These are phyloP conservation scores for Colletotrichum gloeosporioides DNA, from an alignment of 2,329 filamentous ascomycete species.

Conservation along the genomic window DNA sequence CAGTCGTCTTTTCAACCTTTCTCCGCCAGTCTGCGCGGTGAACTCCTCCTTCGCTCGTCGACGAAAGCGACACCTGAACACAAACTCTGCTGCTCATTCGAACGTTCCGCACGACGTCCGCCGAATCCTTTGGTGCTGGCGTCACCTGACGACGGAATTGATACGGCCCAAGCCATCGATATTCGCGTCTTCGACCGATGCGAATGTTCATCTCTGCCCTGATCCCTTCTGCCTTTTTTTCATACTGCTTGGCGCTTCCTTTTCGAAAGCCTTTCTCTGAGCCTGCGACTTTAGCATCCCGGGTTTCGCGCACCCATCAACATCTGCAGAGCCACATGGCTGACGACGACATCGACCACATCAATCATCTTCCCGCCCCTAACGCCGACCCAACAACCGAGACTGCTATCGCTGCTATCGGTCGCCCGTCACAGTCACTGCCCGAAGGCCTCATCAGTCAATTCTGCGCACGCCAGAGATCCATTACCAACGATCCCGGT, in stretches of 20 bases:
- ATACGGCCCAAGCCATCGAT: too few species aligned
- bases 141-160: too few species aligned
- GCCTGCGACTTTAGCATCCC: background rate
- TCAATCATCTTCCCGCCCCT: background rate
- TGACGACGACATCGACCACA: background rate
- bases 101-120: too few species aligned
- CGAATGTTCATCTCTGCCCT: background rate
- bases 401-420: background rate
- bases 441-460: background rate
- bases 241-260: background rate
- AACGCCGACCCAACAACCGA: background rate
- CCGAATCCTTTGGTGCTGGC: too few species aligned
- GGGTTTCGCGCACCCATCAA: background rate
- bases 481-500: background rate
- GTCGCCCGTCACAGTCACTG: background rate
- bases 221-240: background rate
- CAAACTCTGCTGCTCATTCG: too few species aligned
- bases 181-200: background rate
- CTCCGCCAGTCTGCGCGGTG: background rate
- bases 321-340: background rate
- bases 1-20: background rate
- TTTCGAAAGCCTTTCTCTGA: background rate
- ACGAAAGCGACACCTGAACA: background rate
- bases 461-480: background rate
- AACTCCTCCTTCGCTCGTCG: background rate